Base-by-base conservation (phyloP, 2,329 filamentous ascomycete species). In the Cytospora mali region DNA sequence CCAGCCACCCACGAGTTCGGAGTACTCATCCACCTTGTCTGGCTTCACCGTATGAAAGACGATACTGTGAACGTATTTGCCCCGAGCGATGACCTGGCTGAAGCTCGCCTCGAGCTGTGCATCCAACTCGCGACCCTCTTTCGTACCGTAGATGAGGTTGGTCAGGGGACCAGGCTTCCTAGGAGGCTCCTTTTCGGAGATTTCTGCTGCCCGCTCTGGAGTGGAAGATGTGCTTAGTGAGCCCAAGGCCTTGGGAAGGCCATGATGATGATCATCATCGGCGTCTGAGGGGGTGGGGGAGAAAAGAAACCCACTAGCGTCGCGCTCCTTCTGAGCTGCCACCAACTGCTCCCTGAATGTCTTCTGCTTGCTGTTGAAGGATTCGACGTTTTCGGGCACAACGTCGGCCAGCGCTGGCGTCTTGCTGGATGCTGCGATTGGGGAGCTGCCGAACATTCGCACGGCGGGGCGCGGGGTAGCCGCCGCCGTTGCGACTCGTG, bases 11-110 rank as follows among this genome's bases (percentile, higher is more conserved):
- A 98, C 92, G 55, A 98, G 82, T 63, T 94, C 84, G 57, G 94
- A 88, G 73, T 99, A 99, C 72, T 98, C 94, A 67, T 97, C 93
- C 53, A 97, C 91, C 79, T 92, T 95, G 71, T 97, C 93, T 65
- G 93, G 93, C 79, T 96, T 93, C 68, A 99, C 95, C 66, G 96
- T 87, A 80, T 99, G 95, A 73, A 97, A 92, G 64, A 97, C 93
- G 75, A 99, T 97, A 53, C 93, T 96, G 78, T 99, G 95, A 60
- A 99, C 93, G 73, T 99, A 99, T 80, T 99, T 99, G 73, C 95
- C 95, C 68, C 95, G 86, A 27, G 95, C 95, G 52, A 99, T 82
- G 51, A 98, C 91, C 76, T 97, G 93, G 57, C 79, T 96, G 80
- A 98, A 99, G 74, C 91, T 96, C 63, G 93, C 88, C 80, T 98